Evolutionary conservation across 176 grass and related monocot genomes (phyloP).

Genomic region (Tuctoria greenei): DNA sequence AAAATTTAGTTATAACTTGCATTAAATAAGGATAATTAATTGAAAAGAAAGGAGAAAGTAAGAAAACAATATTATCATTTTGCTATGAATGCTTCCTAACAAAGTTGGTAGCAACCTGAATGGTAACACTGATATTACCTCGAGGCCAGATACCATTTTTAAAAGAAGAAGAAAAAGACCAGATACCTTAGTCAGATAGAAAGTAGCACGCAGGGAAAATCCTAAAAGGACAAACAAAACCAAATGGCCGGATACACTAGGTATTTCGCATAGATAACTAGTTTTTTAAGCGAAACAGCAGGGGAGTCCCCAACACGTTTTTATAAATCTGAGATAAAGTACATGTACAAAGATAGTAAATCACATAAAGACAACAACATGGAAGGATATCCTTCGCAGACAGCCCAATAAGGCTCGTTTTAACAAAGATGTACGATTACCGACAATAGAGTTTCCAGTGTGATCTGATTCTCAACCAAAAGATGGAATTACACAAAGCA

Average conservation of each 20-base stretch:
- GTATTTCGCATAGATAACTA: background rate
- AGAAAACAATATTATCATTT: background rate
- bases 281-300: background rate
- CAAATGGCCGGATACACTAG: background rate
- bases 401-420: background rate
- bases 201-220: background rate
- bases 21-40: background rate
- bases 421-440: conserved; percentile 2
- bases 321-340: too few relatives aligned
- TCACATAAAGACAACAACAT: background rate
- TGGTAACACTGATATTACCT: too few relatives aligned
- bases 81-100: too few relatives aligned
- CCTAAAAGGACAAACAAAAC: background rate
- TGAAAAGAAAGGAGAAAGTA: too few relatives aligned
- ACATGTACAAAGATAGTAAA: too few relatives aligned
- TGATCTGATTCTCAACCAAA: conserved; percentile 22
- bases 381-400: background rate
- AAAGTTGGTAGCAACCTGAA: too few relatives aligned
- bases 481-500: conserved; percentile 15
- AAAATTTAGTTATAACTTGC: background rate
- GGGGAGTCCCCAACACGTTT: background rate
- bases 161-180: too few relatives aligned
- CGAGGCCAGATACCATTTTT: too few relatives aligned
- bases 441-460: background rate
- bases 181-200: too few relatives aligned